Evolutionary conservation across 108 stramenopile genomes (phyloP).

Genomic region (Chaetoceros tenuissimus): DNA sequence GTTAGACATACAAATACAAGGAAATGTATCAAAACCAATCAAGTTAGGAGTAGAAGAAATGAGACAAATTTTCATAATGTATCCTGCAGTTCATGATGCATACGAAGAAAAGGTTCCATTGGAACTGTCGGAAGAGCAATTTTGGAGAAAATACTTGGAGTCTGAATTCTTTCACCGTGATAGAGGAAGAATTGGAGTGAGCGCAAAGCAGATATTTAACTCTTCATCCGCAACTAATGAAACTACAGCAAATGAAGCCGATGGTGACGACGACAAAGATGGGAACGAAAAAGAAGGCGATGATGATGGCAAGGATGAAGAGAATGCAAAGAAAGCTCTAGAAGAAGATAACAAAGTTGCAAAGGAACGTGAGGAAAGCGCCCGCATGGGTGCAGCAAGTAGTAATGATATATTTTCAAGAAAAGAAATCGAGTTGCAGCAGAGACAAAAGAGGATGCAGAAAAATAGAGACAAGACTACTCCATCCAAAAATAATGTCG

Average conservation of each 20-base stretch:
- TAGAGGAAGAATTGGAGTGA: constrained; percentile 58
- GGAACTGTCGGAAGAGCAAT: constrained; percentile 79
- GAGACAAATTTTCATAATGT: constrained; percentile 84
- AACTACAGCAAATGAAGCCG: neutral
- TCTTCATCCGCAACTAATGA: constrained; percentile 1
- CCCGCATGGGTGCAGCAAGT: constrained; percentile 4
- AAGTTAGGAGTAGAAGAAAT: constrained; percentile 72
- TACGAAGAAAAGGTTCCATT: constrained; percentile 89
- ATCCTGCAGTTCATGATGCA: constrained; percentile 84
- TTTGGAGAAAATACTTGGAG: constrained; percentile 84
- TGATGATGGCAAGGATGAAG: constrained; percentile 6
- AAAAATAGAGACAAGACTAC: constrained; percentile 8
- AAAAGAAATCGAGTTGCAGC: neutral
- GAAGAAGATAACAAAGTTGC: constrained; percentile 12
- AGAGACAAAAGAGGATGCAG: neutral
- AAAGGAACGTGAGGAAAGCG: constrained; percentile 1
- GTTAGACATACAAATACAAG: constrained; percentile 25
- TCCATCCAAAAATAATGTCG: constrained; percentile 29
- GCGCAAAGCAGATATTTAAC: constrained; percentile 15
- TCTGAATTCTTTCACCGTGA: constrained; percentile 84
- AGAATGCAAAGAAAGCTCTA: constrained; percentile 18
- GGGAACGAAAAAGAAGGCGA: constrained; percentile 5
- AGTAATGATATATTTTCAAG: neutral
- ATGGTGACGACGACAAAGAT: constrained; percentile 10
- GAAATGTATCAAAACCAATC: constrained; percentile 11